These are phyloP conservation scores for Fusarium nurragi DNA, from an alignment of 2,329 filamentous ascomycete genomes.

Conservation along the genomic window DNA sequence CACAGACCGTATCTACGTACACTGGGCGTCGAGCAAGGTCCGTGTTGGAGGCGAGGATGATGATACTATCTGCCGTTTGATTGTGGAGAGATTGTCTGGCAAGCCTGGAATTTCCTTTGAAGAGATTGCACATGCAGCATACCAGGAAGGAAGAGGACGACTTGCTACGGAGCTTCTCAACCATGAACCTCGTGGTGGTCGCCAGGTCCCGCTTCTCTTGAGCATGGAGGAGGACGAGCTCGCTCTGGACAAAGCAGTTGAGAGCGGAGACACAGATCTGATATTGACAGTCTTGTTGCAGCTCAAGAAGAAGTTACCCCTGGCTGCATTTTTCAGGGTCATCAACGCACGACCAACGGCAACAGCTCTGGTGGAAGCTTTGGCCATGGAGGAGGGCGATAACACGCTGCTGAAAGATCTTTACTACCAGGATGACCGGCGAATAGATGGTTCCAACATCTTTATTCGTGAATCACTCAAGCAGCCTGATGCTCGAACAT, in stretches of 20 bases:
- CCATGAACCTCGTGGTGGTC: conserved; percentile 92
- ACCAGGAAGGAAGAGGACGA: conserved; percentile 90
- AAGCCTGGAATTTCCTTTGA: conserved; percentile 97
- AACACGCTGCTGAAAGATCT: conserved; percentile 90
- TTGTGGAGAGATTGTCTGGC: conserved; percentile 86
- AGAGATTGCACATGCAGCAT: conserved; percentile 89
- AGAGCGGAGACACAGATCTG: conserved; percentile 93
- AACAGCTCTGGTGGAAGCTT: conserved; percentile 87
- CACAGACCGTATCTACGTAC: conserved; percentile 90
- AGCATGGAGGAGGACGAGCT: conserved; percentile 97
- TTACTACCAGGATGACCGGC: conserved; percentile 96
- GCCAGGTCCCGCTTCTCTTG: conserved; percentile 91
- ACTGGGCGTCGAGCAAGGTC: conserved; percentile 97
- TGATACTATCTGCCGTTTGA: conserved; percentile 83
- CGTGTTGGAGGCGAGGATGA: conserved; percentile 86
- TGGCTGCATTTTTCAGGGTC: conserved; percentile 90
- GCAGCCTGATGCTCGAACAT: conserved; percentile 74
- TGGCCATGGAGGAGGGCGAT: conserved; percentile 73
- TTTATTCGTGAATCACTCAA: conserved; percentile 84
- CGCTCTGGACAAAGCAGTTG: conserved; percentile 94
- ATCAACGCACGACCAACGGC: conserved; percentile 88
- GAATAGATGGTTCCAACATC: conserved; percentile 86
- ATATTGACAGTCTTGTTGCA: conserved; percentile 89
- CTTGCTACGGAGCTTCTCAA: conserved; percentile 92
- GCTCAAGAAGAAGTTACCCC: conserved; percentile 87